Conservation (phyloP, 2,329 filamentous ascomycete genomes). For the Penicillium sp. region DNA sequence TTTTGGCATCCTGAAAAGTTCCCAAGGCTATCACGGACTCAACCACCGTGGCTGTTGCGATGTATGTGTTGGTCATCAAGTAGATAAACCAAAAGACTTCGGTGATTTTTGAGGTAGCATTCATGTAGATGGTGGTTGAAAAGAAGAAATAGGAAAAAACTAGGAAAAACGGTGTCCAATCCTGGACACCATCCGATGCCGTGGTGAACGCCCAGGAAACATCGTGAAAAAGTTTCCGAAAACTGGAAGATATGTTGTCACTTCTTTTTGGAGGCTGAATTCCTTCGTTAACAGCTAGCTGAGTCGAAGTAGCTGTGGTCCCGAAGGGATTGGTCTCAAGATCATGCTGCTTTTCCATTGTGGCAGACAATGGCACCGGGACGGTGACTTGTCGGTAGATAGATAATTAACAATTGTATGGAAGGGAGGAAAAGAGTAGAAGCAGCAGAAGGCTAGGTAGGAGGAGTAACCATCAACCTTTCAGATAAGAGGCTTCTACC, state of each 20-base stretch:
- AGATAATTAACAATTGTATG: background rate
- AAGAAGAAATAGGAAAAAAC: conserved; percentile 41
- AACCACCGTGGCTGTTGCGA: conserved; percentile 39
- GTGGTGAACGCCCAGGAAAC: conserved; percentile 11
- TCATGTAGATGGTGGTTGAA: conserved; percentile 41
- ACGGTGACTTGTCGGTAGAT: background rate
- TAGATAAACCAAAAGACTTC: conserved; percentile 45
- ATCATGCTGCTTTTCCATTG: conserved; percentile 11
- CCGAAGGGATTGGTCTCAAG: conserved; percentile 3
- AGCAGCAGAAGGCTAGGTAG: too few species aligned
- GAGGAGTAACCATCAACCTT: background rate
- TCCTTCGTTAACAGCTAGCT: background rate
- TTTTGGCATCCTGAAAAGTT: conserved; percentile 33
- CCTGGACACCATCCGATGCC: conserved; percentile 17
- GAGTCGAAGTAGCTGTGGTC: background rate
- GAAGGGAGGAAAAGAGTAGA: background rate
- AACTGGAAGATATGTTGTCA: conserved; percentile 5
- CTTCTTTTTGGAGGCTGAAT: background rate
- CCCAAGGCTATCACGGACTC: conserved; percentile 40
- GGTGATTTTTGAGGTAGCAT: conserved; percentile 32
- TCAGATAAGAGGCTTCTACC: background rate
- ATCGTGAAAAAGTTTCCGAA: conserved; percentile 11
- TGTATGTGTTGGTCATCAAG: conserved; percentile 43
- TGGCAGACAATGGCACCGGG: background rate
- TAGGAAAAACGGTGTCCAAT: conserved; percentile 42